A percentile compares a stretch with the other conserved stretches of the same genome.
These are phyloP conservation scores for Alternaria gansuensis DNA, from an alignment of 2,329 filamentous ascomycete species.

Conservation along the genomic window DNA sequence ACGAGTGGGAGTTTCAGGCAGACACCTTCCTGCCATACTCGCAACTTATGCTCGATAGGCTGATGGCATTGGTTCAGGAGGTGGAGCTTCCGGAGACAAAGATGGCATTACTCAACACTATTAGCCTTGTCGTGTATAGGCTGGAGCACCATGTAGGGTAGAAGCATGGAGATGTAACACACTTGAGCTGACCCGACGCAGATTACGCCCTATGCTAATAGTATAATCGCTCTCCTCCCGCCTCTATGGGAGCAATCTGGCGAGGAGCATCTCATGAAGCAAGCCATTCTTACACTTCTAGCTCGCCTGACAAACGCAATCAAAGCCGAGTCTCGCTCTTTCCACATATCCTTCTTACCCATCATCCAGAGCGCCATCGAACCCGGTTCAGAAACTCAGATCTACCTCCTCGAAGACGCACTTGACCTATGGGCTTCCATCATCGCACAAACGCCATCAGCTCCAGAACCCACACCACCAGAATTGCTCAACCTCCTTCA, in stretches of 20 bases:
- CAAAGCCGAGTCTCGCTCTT: conserved; percentile 77
- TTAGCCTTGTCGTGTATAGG: conserved; percentile 79
- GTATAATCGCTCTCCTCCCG: conserved; percentile 82
- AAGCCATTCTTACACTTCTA: conserved; percentile 87
- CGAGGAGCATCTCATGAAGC: conserved; percentile 91
- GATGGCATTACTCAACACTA: conserved; percentile 86
- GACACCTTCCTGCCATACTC: conserved; percentile 81
- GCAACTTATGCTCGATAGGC: conserved; percentile 72
- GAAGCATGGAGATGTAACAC: fast-evolving
- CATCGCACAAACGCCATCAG: conserved; percentile 65
- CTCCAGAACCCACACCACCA: conserved; percentile 54
- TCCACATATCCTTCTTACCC: conserved; percentile 81
- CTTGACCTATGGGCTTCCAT: conserved; percentile 88
- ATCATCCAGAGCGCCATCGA: conserved; percentile 83
- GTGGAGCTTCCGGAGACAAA: conserved; percentile 88
- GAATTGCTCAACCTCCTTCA: conserved; percentile 56
- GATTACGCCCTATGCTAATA: conserved; percentile 74
- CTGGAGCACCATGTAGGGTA: conserved; percentile 74
- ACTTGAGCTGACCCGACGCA: conserved; percentile 35
- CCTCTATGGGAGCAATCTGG: conserved; percentile 84
- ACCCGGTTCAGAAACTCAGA: conserved; percentile 66
- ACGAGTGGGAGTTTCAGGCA: conserved; percentile 83
- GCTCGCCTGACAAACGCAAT: conserved; percentile 86
- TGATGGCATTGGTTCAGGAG: conserved; percentile 81
- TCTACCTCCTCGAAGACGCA: conserved; percentile 90